A percentile compares a stretch with the other conserved stretches of the same genome.
These are phyloP conservation scores for Pythium rhizo-oryzae DNA, from an alignment of 352 stramenopile genomes.

Conservation along the genomic window DNA sequence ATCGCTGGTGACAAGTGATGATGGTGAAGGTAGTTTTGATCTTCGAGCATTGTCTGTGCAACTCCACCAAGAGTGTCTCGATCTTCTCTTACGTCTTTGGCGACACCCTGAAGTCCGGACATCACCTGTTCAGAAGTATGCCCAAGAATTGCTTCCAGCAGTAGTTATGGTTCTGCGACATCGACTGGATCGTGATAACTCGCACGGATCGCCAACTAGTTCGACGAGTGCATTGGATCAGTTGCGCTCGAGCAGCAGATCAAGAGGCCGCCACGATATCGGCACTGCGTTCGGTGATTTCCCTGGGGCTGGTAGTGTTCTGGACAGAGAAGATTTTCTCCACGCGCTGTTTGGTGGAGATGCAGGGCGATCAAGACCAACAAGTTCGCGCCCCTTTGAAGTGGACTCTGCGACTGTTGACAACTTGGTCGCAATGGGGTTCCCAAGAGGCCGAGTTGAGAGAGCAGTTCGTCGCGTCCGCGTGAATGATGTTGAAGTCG, in stretches of 20 bases:
- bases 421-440: conserved; percentile 96
- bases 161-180: conserved; percentile 80
- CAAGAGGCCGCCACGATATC: conserved; percentile 17
- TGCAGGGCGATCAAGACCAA: conserved; percentile 7
- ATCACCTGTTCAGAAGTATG: conserved; percentile 50
- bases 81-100: conserved; percentile 64
- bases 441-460: conserved; percentile 88
- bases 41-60: conserved; percentile 55
- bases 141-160: conserved; percentile 67
- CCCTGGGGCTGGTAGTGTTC: conserved; percentile 16
- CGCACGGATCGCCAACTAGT: conserved; percentile 17
- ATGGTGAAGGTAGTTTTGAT: conserved; percentile 55
- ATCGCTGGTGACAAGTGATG: conserved; percentile 51
- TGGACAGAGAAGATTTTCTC: conserved; percentile 32
- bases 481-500: conserved; percentile 93
- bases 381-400: conserved; percentile 64
- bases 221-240: conserved; percentile 16
- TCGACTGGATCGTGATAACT: conserved; percentile 54
- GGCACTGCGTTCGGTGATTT: conserved; percentile 20
- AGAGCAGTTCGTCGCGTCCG: conserved; percentile 89
- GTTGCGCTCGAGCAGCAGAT: conserved; percentile 6
- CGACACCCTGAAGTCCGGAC: conserved; percentile 48
- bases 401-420: conserved; percentile 91
- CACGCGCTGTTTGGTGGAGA: conserved; percentile 52
- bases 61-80: conserved; percentile 62